Evolutionary conservation across 1,139 yeast genomes (phyloP), one percentile per base, ranked within the genome.

Genomic region (Candida mesenterica): DNA sequence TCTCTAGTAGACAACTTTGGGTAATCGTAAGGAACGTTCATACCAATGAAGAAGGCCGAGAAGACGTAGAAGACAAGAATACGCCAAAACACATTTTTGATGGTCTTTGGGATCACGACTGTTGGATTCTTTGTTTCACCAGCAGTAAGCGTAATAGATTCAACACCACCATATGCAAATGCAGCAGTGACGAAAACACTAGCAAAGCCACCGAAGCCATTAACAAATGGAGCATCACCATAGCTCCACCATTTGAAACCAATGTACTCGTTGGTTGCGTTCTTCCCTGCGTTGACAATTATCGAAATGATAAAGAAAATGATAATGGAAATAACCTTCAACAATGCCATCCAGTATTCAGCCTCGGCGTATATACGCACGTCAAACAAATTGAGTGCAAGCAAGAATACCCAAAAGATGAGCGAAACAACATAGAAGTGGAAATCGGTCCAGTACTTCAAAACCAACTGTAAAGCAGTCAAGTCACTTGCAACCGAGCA

Each of bases 161-260:
- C 88, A 3, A 81, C 72, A 31, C 88, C 87, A 44, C 86, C 86
- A 49, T 72, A 79, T 5, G 86, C 82, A 55, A 78, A 80, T 18
- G 82, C 68, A 2, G 88, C 83, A 15, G 83, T 74, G 26, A 50
- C 70, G 39, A 68, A 68, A 8, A 62, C 53, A 17, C 50, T 50
- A 22, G 68, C 65, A 47, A 67, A 68, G 0, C 73, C 73, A 34
- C 54, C 47, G 45, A 68, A 61, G 1, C 72, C 72, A 42, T 61
- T 43, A 12, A 67, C 72, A 45, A 65, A 53, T 12, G 73, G 73
- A 13, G 72, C 71, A 40, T 65, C 71, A 3, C 65, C 65, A 30
- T 54, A 38, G 19, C 59, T 53, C 71, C 71, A 67, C 43, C 55
- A 59, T 33, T 50, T 57, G 52, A 67, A 67, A 2, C 73, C 73